Evolutionary conservation across 2,329 filamentous ascomycete species (phyloP), one percentile per base, ranked within the genome.

Genomic region (Calonectria henricotiae): DNA sequence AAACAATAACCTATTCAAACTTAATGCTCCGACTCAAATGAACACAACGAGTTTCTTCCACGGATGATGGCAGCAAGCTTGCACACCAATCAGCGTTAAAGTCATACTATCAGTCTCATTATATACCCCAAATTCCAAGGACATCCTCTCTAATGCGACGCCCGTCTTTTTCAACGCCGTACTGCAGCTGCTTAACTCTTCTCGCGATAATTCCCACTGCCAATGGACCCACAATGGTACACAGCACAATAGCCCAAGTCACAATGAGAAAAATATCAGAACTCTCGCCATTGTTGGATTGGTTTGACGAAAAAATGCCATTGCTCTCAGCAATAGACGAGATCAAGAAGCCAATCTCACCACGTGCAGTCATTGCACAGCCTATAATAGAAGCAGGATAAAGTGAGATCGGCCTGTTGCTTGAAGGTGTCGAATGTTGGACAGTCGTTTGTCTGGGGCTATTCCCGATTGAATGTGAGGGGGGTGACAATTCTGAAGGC

Each of bases 341-440:
- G 71, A 96, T 94, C 49, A 96, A 80, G 71, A 94, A 94, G 0
- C 93, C 93, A 39, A 96, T 94, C 79, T 96, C 93, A 0, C 93
- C 93, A n/a, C 93, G 86, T 0, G 93, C 90, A 0, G 92, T 88
- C 93, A 96, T 96, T 3, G 85, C 86, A 20, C 88, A 84, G 0
- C 91, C 91, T 0, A 95, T 82, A 3, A 95, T 90, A 0, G 87
- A 85, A 0, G 90, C 87, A 0, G 93, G 92, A 71, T 94, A 92
- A 1, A 93, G 82, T 0, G 92, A 94, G 3, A 87, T 80, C 0
- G 90, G 88, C 58, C 88, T 89, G 0, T 82, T 76, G 6, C 82
- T 77, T 1, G 62, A 70, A 2, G 75, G 70, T 0, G 17, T 30
- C 0, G 73, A 69, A 30, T 73, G 69, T 8, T 54, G 51, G 11